Percentiles rank a stretch among this genome's conserved stretches.
These are phyloP conservation scores for Tylopilus sp. DNA, from an alignment of 1,284 basidiomycete genomes.

Conservation along the genomic window DNA sequence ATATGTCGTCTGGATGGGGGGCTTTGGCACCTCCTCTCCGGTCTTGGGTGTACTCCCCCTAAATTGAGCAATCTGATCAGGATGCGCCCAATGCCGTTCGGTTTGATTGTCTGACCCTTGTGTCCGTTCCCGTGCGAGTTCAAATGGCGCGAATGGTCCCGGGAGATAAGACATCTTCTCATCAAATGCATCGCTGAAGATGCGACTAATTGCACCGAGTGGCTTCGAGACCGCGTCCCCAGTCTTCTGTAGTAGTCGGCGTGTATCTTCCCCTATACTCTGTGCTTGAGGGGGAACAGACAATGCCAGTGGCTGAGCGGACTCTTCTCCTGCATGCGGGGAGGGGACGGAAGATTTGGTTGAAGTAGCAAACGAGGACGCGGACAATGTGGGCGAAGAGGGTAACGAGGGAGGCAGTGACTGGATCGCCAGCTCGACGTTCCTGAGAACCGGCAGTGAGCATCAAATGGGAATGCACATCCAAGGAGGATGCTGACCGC, in stretches of 20 bases:
- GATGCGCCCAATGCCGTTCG: slow-evolving; percentile 36
- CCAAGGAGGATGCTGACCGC: slow-evolving; percentile 41
- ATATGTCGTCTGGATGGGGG: slow-evolving; percentile 65
- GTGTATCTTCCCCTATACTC: slow-evolving; percentile 73
- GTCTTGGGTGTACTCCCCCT: slow-evolving; percentile 26
- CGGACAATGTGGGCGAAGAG: slow-evolving; percentile 43
- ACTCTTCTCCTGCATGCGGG: slow-evolving; percentile 77
- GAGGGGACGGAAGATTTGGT: slow-evolving; percentile 31
- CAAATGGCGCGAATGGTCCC: slow-evolving; percentile 60
- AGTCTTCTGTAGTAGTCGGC: slow-evolving; percentile 79
- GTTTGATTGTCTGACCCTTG: slow-evolving; percentile 19
- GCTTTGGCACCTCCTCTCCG: slow-evolving; percentile 19
- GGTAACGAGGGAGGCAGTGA: slow-evolving; percentile 61
- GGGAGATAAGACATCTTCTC: slow-evolving; percentile 54
- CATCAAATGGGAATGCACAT: background rate
- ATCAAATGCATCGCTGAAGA: slow-evolving; percentile 78
- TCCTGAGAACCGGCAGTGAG: slow-evolving; percentile 38
- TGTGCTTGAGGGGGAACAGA: slow-evolving; percentile 49
- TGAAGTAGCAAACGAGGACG: slow-evolving; percentile 25
- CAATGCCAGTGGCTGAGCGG: slow-evolving; percentile 71
- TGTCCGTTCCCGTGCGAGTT: slow-evolving; percentile 47
- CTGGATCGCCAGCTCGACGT: slow-evolving; percentile 83
- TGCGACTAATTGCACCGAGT: slow-evolving; percentile 79
- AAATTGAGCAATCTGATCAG: slow-evolving; percentile 36
- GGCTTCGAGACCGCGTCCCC: slow-evolving; percentile 88